These are phyloP conservation scores for Penicillium cataractarum DNA, from an alignment of 495 filamentous ascomycete genomes.

Conservation along the genomic window DNA sequence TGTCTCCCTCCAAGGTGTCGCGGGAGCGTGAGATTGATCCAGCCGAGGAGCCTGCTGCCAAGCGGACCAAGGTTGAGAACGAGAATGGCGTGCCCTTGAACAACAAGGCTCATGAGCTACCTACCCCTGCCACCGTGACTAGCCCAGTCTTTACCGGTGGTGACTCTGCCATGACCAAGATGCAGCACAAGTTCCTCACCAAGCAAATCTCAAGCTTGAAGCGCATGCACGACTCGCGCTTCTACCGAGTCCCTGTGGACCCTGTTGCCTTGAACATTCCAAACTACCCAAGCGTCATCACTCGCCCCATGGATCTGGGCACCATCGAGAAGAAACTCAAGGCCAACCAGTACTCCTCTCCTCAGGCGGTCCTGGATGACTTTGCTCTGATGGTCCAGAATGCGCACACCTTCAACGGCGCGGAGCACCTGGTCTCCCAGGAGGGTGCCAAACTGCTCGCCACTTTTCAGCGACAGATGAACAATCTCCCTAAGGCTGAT, in stretches of 20 bases:
- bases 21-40: slow-evolving; percentile 72
- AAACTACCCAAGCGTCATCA: slow-evolving; percentile 70
- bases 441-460: slow-evolving; percentile 63
- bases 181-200: slow-evolving; percentile 59
- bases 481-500: slow-evolving; percentile 50
- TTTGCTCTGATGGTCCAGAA: slow-evolving; percentile 77
- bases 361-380: slow-evolving; percentile 70
- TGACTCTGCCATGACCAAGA: slow-evolving; percentile 49
- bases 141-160: slow-evolving; percentile 15
- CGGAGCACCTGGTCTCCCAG: slow-evolving; percentile 68
- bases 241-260: slow-evolving; percentile 79
- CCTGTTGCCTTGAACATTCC: slow-evolving; percentile 66
- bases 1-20: slow-evolving; percentile 59
- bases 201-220: slow-evolving; percentile 69
- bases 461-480: slow-evolving; percentile 63
- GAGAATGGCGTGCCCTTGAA: slow-evolving; percentile 30
- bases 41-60: slow-evolving; percentile 74
- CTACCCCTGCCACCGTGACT: slow-evolving; percentile 18
- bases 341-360: slow-evolving; percentile 61
- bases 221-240: slow-evolving; percentile 73
- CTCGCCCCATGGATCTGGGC: slow-evolving; percentile 78
- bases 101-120: slow-evolving; percentile 42
- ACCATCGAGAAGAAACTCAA: slow-evolving; percentile 83
- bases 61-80: slow-evolving; percentile 70
- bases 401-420: slow-evolving; percentile 78